Evolutionary conservation across 1,284 basidiomycete genomes (phyloP), one percentile per base, ranked within the genome.

Genomic region (Cryptococcus neoformans): DNA sequence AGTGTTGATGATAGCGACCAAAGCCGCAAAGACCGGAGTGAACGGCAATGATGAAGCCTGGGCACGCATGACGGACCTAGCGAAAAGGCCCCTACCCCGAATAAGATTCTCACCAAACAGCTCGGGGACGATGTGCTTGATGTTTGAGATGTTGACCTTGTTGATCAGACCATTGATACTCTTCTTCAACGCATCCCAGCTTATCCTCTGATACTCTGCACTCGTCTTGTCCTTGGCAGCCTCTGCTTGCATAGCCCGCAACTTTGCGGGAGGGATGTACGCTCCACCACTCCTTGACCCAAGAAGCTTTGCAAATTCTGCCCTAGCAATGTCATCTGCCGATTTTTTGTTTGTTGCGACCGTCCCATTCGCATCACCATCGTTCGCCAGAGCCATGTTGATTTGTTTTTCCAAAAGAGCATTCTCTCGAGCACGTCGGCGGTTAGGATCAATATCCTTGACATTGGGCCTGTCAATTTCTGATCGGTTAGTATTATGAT

Each of bases 121-220:
- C 74, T 99, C 95, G 1, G 95, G 96, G 0, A 97, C 86, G 67
- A 99, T 87, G 66, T 89, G 85, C 79, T 99, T 99, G 84, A 98
- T 99, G 76, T 99, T 99, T 63, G 87, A 84, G 21, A 92, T 83
- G 74, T 95, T 95, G 78, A 83, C 82, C 78, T 97, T 90, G 83
- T 99, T 99, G 82, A 99, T 95, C 67, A 99, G 88, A 90, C 96
- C 96, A 34, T 96, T 99, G 72, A 99, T 91, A 57, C 89, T 92
- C 80, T 99, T 99, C 72, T 94, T 87, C 59, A 99, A 81, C 1
- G 96, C 95, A 72, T 99, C 96, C 96, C 95, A 99, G 34, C 90
- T 91, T 65, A 99, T 81, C 16, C 95, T 84, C 78, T 99, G 96
- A 76, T 90, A 98, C 79, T 97, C 94, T n/a, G 88, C 73, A 64